Evolutionary conservation across 768 basidiomycete genomes (phyloP), one percentile per base, ranked within the genome.

Genomic region (Mycena epipterygia): DNA sequence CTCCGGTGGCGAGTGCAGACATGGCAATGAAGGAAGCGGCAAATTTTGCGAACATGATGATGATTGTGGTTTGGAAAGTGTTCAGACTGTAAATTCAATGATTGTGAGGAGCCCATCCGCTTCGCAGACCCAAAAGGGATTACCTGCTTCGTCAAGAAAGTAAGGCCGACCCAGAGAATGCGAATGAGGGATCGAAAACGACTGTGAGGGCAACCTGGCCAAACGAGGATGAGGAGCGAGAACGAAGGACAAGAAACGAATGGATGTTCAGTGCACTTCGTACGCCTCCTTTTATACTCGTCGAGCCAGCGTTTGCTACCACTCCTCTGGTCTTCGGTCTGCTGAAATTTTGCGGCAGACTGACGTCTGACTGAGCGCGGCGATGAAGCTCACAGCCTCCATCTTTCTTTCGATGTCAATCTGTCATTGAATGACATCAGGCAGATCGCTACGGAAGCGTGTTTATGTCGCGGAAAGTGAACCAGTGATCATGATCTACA

Each of bases 31-130:
- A 68, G 53, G 55, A 37, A 64, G 57, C 62, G 56, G 63, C 55
- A 27, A 70, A 19, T 60, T 70, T 64, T 25, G 68, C 27, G 63
- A 70, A 70, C 68, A 70, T 70, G 9, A 29, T 70, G 14, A 25
- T 49, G 55, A 58, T 33, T n/a, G n/a, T n/a, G n/a, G n/a, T n/a
- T n/a, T n/a, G n/a, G n/a, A n/a, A n/a, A n/a, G n/a, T n/a, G n/a
- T 58, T 29, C 27, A 30, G 42, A 35, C 41, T 42, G 41, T 19
- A 19, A 30, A 42, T 27, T 59, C 5, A 29, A 25, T 5, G 19
- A 17, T 33, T 21, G 19, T 4, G 35, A 67, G 14, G 12, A 9
- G n/a, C 25, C 19, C 37, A 21, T 49, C 5, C 29, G 16, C 27
- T 23, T 27, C n/a, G 29, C 17, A 32, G 29, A 21, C 0, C 2